Base-by-base conservation (phyloP, 2,329 filamentous ascomycete genomes). In the Pseudogymnoascus sp. region DNA sequence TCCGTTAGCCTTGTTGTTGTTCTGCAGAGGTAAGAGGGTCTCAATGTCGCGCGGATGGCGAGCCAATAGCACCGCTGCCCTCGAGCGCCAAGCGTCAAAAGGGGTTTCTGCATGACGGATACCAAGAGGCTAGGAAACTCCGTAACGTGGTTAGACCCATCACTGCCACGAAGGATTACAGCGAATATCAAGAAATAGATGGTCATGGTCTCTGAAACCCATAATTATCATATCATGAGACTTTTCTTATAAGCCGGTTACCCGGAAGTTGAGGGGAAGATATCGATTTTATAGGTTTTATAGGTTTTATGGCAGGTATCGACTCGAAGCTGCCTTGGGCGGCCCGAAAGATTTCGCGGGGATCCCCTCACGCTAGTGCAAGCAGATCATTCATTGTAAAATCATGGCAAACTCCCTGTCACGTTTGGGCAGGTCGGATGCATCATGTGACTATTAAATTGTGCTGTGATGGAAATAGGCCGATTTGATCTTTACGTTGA, bases 341-440 rank as follows among this genome's bases (percentile, higher is more conserved):
- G 45, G 45, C 45, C 26, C 45, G 45, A 52, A 30, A 28, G 45
- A 3, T 6, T 18, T 30, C 26, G 45, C 26, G 45, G 45, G 45
- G 45, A 8, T 52, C 45, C 45, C n/a, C 45, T 52, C 45, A 52
- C 45, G 45, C 45, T 52, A 52, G 10, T 8, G 39, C 45, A 23
- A 23, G 38, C 9, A 48, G 45, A 52, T 52, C 45, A 33, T 48
- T 15, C 41, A 5, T 30, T 19, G 45, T n/a, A 13, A 52, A 52
- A 52, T 52, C 41, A 28, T 2, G 6, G 19, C 19, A 38, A 38
- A 38, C 7, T 8, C 3, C 15, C 28, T 7, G 15, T 5, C 15
- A 52, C 9, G 45, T 30, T 33, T 18, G 13, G 45, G 26, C 45
- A 52, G n/a, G 26, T 12, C 30, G 26, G 5, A 19, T 33, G n/a